These are phyloP conservation scores for Dioszegia aurantiaca DNA, from an alignment of 768 basidiomycete genomes.

Conservation along the genomic window DNA sequence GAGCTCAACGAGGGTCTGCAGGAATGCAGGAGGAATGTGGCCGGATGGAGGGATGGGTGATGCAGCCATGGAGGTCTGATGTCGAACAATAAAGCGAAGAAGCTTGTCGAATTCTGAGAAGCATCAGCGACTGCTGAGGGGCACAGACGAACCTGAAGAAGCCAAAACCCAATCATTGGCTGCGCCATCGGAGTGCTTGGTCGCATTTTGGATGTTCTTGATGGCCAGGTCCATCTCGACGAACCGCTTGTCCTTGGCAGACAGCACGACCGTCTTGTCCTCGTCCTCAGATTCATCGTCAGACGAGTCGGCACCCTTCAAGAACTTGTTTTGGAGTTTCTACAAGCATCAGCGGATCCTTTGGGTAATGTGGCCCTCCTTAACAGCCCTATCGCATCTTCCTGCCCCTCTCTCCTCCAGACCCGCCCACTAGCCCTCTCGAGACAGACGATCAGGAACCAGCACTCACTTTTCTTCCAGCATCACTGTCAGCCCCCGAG, in stretches of 20 bases:
- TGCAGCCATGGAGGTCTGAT: slow-evolving; percentile 66
- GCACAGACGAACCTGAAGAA: slow-evolving; percentile 61
- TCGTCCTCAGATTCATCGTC: slow-evolving; percentile 64
- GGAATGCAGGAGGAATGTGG: slow-evolving; percentile 62
- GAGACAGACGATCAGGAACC: not conserved
- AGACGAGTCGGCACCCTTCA: slow-evolving; percentile 45
- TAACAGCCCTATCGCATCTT: not conserved
- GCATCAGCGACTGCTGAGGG: not conserved
- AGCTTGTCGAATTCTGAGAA: slow-evolving; percentile 93
- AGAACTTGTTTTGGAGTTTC: slow-evolving; percentile 43
- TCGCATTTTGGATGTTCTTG: slow-evolving; percentile 86
- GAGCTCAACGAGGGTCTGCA: slow-evolving; percentile 56
- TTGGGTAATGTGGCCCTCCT: not conserved
- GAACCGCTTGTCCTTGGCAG: slow-evolving; percentile 84
- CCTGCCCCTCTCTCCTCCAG: not conserved
- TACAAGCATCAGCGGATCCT: slow-evolving; percentile 1
- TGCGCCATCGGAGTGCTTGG: slow-evolving; percentile 60
- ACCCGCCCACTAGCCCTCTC: not conserved
- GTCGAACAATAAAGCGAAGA: slow-evolving; percentile 79
- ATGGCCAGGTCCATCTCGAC: slow-evolving; percentile 93
- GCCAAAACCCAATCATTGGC: slow-evolving; percentile 93
- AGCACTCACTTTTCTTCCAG: slow-evolving; percentile 2
- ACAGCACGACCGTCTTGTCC: slow-evolving; percentile 67
- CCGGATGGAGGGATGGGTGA: slow-evolving; percentile 81
- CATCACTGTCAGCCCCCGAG: slow-evolving; percentile 22